A percentile compares a stretch with the other conserved stretches of the same genome.
Evolutionary conservation across 345 rosid species (phyloP).

Genomic region (Angophora floribunda): DNA sequence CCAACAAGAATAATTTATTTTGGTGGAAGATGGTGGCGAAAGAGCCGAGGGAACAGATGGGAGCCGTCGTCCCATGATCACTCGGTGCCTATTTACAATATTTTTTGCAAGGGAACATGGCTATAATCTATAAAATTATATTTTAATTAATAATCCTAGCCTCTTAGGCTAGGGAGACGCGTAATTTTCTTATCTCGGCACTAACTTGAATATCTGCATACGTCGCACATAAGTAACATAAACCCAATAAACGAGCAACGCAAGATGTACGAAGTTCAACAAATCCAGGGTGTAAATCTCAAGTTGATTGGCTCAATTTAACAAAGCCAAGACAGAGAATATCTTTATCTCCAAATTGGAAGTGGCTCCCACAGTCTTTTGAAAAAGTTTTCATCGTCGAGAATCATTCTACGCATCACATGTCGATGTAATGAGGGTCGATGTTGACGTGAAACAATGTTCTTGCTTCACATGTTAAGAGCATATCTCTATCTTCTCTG

Average conservation of each 20-base stretch:
- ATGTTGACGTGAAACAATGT: slow-evolving; percentile 13
- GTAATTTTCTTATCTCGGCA: background rate
- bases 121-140: background rate
- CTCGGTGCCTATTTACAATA: background rate
- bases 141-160: background rate
- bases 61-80: background rate
- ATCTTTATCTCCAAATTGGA: background rate
- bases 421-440: background rate
- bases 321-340: background rate
- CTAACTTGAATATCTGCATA: background rate
- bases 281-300: background rate
- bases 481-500: background rate
- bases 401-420: slow-evolving; percentile 18
- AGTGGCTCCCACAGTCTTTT: background rate
- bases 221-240: background rate
- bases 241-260: background rate
- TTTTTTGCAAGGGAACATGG: background rate
- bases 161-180: background rate
- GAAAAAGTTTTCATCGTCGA: background rate
- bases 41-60: background rate
- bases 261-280: background rate
- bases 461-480: slow-evolving; percentile 6
- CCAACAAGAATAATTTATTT: background rate
- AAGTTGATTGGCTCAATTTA: background rate
- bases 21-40: background rate